These are phyloP conservation scores for Fusarium sp. DNA, from an alignment of 2,329 filamentous ascomycete species.

Conservation along the genomic window DNA sequence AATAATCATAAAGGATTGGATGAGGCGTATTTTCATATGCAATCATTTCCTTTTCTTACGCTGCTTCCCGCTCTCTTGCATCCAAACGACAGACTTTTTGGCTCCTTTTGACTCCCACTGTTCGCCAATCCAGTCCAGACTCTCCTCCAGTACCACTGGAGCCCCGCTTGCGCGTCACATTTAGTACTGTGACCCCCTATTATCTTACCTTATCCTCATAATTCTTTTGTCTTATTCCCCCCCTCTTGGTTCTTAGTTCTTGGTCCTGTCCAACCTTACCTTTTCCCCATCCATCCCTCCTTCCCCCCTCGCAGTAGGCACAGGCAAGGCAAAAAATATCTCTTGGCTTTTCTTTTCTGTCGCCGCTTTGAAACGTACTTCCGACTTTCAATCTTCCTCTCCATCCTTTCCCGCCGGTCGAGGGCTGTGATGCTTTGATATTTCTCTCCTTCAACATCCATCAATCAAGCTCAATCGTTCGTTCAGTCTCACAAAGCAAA, in stretches of 20 bases:
- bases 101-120: neutral
- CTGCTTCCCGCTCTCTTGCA: slow-evolving; percentile 4
- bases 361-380: neutral
- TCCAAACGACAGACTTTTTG: slow-evolving; percentile 10
- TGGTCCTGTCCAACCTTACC: slow-evolving; percentile 11
- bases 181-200: slow-evolving; percentile 22
- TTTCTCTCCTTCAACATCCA: slow-evolving; percentile 25
- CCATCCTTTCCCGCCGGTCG: slow-evolving; percentile 28
- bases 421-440: slow-evolving; percentile 30
- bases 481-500: slow-evolving; percentile 1
- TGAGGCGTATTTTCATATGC: slow-evolving; percentile 7
- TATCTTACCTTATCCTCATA: slow-evolving; percentile 19
- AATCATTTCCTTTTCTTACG: slow-evolving; percentile 31
- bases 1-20: slow-evolving; percentile 8
- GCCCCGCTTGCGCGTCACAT: slow-evolving; percentile 31
- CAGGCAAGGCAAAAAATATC: slow-evolving; percentile 3
- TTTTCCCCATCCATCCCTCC: slow-evolving; percentile 1
- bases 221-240: slow-evolving; percentile 16
- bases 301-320: slow-evolving; percentile 6
- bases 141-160: neutral
- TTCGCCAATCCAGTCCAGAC: neutral
- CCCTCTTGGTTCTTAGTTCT: neutral
- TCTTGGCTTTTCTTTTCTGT: slow-evolving; percentile 20
- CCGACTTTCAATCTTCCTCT: neutral
- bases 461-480: slow-evolving; percentile 8